These are phyloP conservation scores for Cystoderma amianthinum DNA, from an alignment of 768 basidiomycete genomes.

Conservation along the genomic window DNA sequence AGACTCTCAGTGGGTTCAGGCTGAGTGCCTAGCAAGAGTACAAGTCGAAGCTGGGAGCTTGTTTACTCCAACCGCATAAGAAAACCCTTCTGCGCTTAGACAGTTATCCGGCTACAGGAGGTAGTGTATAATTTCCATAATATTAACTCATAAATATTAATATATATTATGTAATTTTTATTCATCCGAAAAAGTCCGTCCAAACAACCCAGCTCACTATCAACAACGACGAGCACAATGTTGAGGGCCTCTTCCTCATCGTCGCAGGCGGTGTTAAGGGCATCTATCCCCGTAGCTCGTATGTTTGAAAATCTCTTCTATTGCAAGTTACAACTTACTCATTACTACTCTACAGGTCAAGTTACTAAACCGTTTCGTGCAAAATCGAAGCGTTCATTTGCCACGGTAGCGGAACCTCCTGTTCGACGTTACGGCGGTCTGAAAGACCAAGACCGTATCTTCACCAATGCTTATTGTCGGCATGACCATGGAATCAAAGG, in stretches of 20 bases:
- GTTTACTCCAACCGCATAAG: too few relatives aligned
- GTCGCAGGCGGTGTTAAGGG: slow-evolving; percentile 26
- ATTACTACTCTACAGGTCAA: not conserved
- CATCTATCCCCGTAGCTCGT: slow-evolving; percentile 19
- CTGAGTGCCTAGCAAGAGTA: too few relatives aligned
- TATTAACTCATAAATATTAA: too few relatives aligned
- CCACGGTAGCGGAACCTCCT: slow-evolving; percentile 79
- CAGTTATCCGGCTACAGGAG: too few relatives aligned
- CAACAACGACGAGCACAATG: slow-evolving; percentile 26
- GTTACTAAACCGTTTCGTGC: slow-evolving; percentile 17
- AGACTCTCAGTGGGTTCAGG: too few relatives aligned
- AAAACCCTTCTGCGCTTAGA: too few relatives aligned
- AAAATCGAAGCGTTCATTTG: slow-evolving; percentile 43
- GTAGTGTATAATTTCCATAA: too few relatives aligned
- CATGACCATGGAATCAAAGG: slow-evolving; percentile 95
- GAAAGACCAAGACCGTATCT: slow-evolving; percentile 91
- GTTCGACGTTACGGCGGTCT: slow-evolving; percentile 89
- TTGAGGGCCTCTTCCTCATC: slow-evolving; percentile 27
- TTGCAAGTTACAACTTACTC: not conserved
- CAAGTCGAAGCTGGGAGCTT: too few relatives aligned
- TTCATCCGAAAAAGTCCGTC: slow-evolving; percentile 25
- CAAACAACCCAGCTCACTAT: slow-evolving; percentile 13
- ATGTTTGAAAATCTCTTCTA: too few relatives aligned
- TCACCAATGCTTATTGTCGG: slow-evolving; percentile 82
- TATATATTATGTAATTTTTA: too few relatives aligned